These are phyloP conservation scores for Mycena indigotica DNA, from an alignment of 768 basidiomycete species.

Conservation along the genomic window DNA sequence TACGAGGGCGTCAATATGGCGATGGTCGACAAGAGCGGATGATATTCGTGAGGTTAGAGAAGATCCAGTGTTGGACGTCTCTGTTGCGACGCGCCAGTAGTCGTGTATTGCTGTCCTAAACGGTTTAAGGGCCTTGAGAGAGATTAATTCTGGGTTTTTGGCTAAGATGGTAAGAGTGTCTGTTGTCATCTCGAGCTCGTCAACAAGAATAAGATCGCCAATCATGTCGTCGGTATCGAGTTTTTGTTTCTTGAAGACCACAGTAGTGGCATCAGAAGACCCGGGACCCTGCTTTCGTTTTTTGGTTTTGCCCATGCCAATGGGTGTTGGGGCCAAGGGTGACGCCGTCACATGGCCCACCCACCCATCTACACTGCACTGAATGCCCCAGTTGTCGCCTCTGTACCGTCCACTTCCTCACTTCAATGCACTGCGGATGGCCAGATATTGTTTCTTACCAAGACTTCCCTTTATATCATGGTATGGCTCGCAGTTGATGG, in stretches of 20 bases:
- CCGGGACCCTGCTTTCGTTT: slow-evolving; percentile 1
- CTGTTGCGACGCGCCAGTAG: slow-evolving; percentile 39
- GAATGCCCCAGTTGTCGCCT: slow-evolving; percentile 59
- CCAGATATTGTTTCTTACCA: slow-evolving; percentile 68
- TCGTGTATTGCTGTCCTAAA: slow-evolving; percentile 42
- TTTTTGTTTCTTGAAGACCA: neutral
- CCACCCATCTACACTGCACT: slow-evolving; percentile 52
- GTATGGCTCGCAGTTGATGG: slow-evolving; percentile 50
- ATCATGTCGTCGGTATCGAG: slow-evolving; percentile 22
- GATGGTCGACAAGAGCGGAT: slow-evolving; percentile 45
- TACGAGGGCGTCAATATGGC: slow-evolving; percentile 51
- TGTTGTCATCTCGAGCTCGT: slow-evolving; percentile 42
- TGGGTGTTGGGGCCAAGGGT: neutral
- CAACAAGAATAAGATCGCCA: slow-evolving; percentile 35
- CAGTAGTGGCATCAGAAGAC: neutral
- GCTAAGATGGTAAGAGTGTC: slow-evolving; percentile 35
- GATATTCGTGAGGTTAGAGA: slow-evolving; percentile 43
- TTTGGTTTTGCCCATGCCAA: slow-evolving; percentile 7
- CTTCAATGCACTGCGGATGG: slow-evolving; percentile 80
- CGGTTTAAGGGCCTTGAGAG: slow-evolving; percentile 35
- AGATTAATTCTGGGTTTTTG: slow-evolving; percentile 35
- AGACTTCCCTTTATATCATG: slow-evolving; percentile 67
- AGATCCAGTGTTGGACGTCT: slow-evolving; percentile 34
- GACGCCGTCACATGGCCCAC: slow-evolving; percentile 9
- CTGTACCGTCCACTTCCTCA: slow-evolving; percentile 57